Evolutionary conservation across 139 green algal species (phyloP).

Genomic region (Raphidocelis subcapitata): DNA sequence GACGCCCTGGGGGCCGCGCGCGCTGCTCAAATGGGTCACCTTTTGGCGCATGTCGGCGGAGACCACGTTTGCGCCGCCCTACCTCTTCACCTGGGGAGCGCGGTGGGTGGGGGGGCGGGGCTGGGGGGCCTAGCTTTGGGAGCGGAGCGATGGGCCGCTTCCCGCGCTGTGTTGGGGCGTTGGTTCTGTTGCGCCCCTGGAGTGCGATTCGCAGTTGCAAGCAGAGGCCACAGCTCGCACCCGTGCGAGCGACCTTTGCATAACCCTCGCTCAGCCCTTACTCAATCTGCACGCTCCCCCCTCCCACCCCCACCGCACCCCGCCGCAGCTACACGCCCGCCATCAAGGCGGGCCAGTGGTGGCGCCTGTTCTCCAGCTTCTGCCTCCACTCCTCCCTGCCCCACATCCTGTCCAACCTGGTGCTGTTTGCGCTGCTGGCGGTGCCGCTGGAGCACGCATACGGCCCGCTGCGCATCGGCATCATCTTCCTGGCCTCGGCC

Average conservation of each 20-base stretch:
- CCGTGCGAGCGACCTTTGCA: no score
- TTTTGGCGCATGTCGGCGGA: slow-evolving; percentile 7
- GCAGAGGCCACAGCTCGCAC: no score
- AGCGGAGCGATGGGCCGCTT: no score
- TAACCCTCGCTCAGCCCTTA: background rate
- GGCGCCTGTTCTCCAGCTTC: slow-evolving; percentile 55
- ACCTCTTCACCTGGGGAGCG: slow-evolving; percentile 22
- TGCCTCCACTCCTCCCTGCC: slow-evolving; percentile 58
- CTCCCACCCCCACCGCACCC: background rate
- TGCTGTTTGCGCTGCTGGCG: slow-evolving; percentile 53
- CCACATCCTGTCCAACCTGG: slow-evolving; percentile 67
- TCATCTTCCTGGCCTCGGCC: slow-evolving; percentile 22
- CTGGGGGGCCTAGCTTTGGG: no score
- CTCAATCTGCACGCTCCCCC: background rate
- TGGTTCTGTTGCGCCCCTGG: no score
- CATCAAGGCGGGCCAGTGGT: slow-evolving; percentile 26
- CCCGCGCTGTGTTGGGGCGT: no score
- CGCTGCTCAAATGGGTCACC: slow-evolving; percentile 18
- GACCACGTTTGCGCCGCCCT: slow-evolving; percentile 18
- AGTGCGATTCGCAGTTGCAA: no score
- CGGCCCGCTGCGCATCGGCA: slow-evolving; percentile 45
- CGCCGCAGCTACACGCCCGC: slow-evolving; percentile 5
- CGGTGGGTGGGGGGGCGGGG: background rate
- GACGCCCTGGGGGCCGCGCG: slow-evolving; percentile 3
- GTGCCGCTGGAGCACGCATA: slow-evolving; percentile 64